Conservation (phyloP, 1,284 basidiomycete species). For the Cryptococcus wingfieldii region DNA sequence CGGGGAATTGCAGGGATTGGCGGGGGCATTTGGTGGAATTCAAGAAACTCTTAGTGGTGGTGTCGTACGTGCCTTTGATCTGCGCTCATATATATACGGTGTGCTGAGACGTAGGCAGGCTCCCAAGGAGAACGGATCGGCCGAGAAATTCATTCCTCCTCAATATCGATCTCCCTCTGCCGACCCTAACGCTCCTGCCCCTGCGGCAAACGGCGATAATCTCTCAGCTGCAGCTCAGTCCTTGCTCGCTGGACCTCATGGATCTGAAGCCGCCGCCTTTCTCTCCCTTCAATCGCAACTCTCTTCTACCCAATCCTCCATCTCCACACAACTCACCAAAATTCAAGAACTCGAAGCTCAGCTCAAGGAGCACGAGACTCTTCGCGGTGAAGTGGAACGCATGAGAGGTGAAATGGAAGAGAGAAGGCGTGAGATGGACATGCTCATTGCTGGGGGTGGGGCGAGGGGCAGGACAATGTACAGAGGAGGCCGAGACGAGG, state of each 20-base stretch:
- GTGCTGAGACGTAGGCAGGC: constrained; percentile 30
- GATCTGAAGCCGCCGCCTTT: constrained; percentile 45
- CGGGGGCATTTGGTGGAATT: constrained; percentile 81
- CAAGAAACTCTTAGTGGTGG: constrained; percentile 86
- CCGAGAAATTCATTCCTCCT: constrained; percentile 40
- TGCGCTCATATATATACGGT: not conserved
- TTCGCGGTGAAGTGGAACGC: constrained; percentile 72
- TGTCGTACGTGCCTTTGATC: constrained; percentile 54
- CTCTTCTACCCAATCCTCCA: constrained; percentile 74
- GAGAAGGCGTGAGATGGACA: constrained; percentile 47
- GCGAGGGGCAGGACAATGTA: constrained; percentile 30
- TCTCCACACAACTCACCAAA: constrained; percentile 77
- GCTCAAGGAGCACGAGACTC: constrained; percentile 73
- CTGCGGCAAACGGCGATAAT: no score
- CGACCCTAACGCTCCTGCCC: constrained; percentile 8
- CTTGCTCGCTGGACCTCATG: constrained; percentile 43
- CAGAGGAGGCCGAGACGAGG: constrained; percentile 43
- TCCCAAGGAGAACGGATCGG: constrained; percentile 51
- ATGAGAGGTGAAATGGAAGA: constrained; percentile 68
- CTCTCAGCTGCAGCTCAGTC: constrained; percentile 38
- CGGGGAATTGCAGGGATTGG: constrained; percentile 76
- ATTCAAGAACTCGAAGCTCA: constrained; percentile 76
- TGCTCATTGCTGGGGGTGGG: constrained; percentile 25
- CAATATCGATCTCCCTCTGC: constrained; percentile 37
- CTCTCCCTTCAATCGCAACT: constrained; percentile 78